These are phyloP conservation scores for Fragilaria crotonensis DNA, from an alignment of 108 stramenopile genomes.

Conservation along the genomic window DNA sequence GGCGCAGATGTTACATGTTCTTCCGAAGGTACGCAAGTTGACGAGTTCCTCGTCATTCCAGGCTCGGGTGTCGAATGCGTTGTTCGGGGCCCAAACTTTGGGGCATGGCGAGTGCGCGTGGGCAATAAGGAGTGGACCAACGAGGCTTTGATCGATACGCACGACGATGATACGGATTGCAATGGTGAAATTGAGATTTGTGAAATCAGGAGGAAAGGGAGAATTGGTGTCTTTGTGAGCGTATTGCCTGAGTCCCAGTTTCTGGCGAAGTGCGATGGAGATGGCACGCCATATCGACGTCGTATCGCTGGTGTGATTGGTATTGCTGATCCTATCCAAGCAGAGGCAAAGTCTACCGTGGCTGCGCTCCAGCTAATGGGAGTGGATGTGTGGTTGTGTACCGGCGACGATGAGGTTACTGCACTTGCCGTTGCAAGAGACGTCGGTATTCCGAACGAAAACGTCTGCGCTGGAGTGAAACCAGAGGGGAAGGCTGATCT, in stretches of 20 bases:
- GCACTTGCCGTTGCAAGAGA: slow-evolving; percentile 78
- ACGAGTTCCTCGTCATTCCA: slow-evolving; percentile 46
- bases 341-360: slow-evolving; percentile 67
- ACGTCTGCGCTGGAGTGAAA: slow-evolving; percentile 62
- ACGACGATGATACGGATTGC: background rate
- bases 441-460: slow-evolving; percentile 58
- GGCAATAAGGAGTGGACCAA: slow-evolving; percentile 27
- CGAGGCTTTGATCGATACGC: background rate
- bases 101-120: slow-evolving; percentile 32
- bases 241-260: slow-evolving; percentile 5
- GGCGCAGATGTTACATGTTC: slow-evolving; percentile 35
- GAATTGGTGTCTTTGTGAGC: slow-evolving; percentile 57
- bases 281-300: slow-evolving; percentile 1
- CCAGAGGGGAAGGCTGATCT: slow-evolving; percentile 78
- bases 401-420: slow-evolving; percentile 89
- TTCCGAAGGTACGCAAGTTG: slow-evolving; percentile 17
- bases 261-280: background rate
- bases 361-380: slow-evolving; percentile 46
- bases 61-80: slow-evolving; percentile 58
- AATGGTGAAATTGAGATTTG: slow-evolving; percentile 33
- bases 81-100: slow-evolving; percentile 18
- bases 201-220: slow-evolving; percentile 33
- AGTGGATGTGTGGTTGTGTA: slow-evolving; percentile 95
- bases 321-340: slow-evolving; percentile 59
- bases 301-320: slow-evolving; percentile 54